These are phyloP conservation scores for Auriscalpium microsporum DNA, from an alignment of 768 basidiomycete genomes.

Conservation along the genomic window DNA sequence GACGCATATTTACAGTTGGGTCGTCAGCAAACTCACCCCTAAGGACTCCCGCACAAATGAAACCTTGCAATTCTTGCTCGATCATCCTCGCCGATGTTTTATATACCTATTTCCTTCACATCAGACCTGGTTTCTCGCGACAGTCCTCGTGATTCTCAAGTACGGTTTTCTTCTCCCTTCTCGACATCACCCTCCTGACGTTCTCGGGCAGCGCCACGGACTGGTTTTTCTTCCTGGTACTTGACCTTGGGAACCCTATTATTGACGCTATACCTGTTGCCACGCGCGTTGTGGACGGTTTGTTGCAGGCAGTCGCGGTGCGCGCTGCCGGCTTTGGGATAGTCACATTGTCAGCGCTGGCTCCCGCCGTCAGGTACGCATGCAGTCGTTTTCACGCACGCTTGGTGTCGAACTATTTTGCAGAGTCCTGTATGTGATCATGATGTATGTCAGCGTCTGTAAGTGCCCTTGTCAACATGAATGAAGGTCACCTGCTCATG, in stretches of 20 bases:
- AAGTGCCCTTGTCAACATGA: slow-evolving; percentile 25
- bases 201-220: slow-evolving; percentile 51
- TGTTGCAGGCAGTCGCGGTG: slow-evolving; percentile 75
- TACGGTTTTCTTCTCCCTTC: slow-evolving; percentile 26
- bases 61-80: slow-evolving; percentile 84
- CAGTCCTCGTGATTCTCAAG: slow-evolving; percentile 63
- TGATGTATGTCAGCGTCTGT: slow-evolving; percentile 92
- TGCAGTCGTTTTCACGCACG: background rate
- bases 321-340: slow-evolving; percentile 82
- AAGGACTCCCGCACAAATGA: slow-evolving; percentile 54
- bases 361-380: slow-evolving; percentile 82
- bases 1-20: slow-evolving; percentile 51
- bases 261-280: slow-evolving; percentile 65
- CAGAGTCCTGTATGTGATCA: slow-evolving; percentile 80
- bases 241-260: slow-evolving; percentile 74
- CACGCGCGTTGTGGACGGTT: slow-evolving; percentile 59
- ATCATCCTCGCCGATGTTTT: slow-evolving; percentile 90
- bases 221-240: slow-evolving; percentile 83
- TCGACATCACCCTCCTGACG: background rate
- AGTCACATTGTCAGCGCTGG: slow-evolving; percentile 63
- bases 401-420: background rate
- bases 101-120: slow-evolving; percentile 87
- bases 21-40: slow-evolving; percentile 52
- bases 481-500: background rate
- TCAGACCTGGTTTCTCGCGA: slow-evolving; percentile 86